Base-by-base conservation (phyloP, 768 basidiomycete genomes). In the Kondoa subrosea region DNA sequence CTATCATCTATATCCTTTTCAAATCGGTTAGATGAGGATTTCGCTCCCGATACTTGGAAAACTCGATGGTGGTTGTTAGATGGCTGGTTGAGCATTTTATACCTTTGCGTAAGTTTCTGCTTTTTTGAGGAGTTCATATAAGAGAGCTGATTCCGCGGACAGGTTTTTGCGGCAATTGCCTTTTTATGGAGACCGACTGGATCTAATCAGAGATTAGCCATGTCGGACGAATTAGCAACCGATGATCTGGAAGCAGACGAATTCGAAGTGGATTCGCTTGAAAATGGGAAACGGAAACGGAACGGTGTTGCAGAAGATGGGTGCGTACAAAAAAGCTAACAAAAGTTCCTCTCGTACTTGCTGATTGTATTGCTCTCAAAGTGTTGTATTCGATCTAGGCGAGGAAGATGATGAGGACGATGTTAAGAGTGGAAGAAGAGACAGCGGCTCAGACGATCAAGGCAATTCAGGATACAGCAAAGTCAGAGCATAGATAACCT, bases 151-250 rank as follows among this genome's bases (percentile, higher is more conserved):
- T 17, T 59, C 61, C n/a, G 63, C 65, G 31, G 66, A 59, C 78
- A 81, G 31, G 84, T 86, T 34, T 97, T 97, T 77, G 78, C 80
- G 69, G 79, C 83, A 12, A 90, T 96, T 70, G 84, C 88, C 1
- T 95, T 84, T 78, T 80, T 97, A 31, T 99, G 95, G 93, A 83
- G 91, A 34, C 95, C 95, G 30, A 86, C 87, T n/a, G 83, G 81
- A 56, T 84, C 88, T 76, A 91, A 92, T 80, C 82, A 87, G 79
- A 85, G 88, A 76, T 84, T 99, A 70, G 85, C 90, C 34, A 91
- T 96, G 87, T 92, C 89, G 29, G 92, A 96, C 71, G 95, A 99
- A 79, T 78, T 97, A 65, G 90, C 95, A 29, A 91, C 92, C 78
- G 87, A 91, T 73, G 90, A 92, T 74, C 86, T 87, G 73, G 91